Evolutionary conservation across 2,329 filamentous ascomycete species (phyloP).

Genomic region (Clonostachys chloroleuca): DNA sequence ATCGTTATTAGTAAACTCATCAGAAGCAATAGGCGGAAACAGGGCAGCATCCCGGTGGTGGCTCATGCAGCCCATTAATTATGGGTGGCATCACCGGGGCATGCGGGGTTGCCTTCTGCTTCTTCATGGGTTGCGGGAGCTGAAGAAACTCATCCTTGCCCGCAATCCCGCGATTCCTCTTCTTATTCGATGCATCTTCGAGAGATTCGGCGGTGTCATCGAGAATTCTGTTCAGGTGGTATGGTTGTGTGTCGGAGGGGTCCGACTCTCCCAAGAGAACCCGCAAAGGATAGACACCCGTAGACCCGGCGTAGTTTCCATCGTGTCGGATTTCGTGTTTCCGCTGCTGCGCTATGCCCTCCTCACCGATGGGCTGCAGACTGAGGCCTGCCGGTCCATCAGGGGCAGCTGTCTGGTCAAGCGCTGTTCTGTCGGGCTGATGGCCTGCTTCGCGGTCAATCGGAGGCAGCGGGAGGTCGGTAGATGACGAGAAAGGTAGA

Average conservation of each 20-base stretch:
- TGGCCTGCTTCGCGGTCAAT: slow-evolving; percentile 45
- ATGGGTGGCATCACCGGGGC: slow-evolving; percentile 55
- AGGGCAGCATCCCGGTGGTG: slow-evolving; percentile 55
- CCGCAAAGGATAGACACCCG: slow-evolving; percentile 28
- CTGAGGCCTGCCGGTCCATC: not conserved
- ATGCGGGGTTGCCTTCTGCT: slow-evolving; percentile 55
- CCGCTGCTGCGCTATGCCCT: not conserved
- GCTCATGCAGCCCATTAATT: slow-evolving; percentile 60
- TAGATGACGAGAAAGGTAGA: slow-evolving; percentile 33
- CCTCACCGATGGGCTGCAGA: too few relatives aligned
- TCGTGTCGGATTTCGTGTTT: not conserved
- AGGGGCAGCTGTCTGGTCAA: not conserved
- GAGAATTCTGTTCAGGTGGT: slow-evolving; percentile 39
- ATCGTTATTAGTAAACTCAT: slow-evolving; percentile 46
- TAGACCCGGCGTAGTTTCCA: slow-evolving; percentile 11
- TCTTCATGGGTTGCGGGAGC: slow-evolving; percentile 60
- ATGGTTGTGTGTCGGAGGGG: slow-evolving; percentile 25
- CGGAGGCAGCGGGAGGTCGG: slow-evolving; percentile 42
- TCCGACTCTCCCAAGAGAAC: slow-evolving; percentile 33
- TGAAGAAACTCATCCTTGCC: slow-evolving; percentile 60
- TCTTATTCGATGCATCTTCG: slow-evolving; percentile 47
- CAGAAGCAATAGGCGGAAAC: slow-evolving; percentile 60
- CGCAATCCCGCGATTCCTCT: slow-evolving; percentile 39
- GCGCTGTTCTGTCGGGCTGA: slow-evolving; percentile 21
- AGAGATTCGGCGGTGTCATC: slow-evolving; percentile 34